Evolutionary conservation across 2,329 filamentous ascomycete species (phyloP).

Genomic region (Fusarium sp.): DNA sequence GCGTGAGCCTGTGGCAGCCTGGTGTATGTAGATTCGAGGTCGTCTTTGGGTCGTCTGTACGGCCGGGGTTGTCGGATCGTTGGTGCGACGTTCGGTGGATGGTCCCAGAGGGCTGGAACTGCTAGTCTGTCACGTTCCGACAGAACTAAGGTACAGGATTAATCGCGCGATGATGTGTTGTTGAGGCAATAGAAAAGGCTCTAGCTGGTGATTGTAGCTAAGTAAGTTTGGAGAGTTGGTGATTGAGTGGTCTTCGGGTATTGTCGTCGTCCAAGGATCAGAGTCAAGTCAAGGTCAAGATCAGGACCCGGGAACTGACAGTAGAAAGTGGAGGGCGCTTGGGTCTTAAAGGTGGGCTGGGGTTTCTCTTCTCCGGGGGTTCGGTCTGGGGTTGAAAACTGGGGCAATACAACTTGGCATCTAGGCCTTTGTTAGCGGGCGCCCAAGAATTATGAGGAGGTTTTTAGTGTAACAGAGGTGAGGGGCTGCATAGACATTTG

Average conservation of each 20-base stretch:
- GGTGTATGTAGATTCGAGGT: neutral
- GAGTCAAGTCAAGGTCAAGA: constrained; percentile 9
- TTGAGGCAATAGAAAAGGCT: neutral
- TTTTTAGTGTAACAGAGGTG: neutral
- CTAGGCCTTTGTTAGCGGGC: constrained; percentile 12
- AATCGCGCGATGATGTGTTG: neutral
- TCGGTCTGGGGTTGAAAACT: constrained; percentile 35
- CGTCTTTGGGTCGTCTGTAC: constrained; percentile 4
- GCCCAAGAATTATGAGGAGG: neutral
- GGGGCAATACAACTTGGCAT: constrained; percentile 25
- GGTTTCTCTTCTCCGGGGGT: neutral
- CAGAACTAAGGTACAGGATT: neutral
- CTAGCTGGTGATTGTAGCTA: no score
- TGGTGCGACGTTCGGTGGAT: constrained; percentile 25
- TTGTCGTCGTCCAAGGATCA: constrained; percentile 20
- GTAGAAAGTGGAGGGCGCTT: constrained; percentile 30
- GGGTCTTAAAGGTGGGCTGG: constrained; percentile 22
- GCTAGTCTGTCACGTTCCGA: neutral
- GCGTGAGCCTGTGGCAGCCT: neutral
- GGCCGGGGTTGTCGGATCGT: constrained; percentile 20
- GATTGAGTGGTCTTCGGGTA: constrained; percentile 1
- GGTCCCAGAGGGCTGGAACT: constrained; percentile 19
- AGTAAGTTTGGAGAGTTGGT: neutral
- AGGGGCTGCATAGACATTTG: neutral
- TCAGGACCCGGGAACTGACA: constrained; percentile 13